Percentiles rank a stretch among this genome's conserved stretches.
phyloP scores from a whole-genome alignment of 345 rosid species.

The Odontarrhena argentea region DNA sequence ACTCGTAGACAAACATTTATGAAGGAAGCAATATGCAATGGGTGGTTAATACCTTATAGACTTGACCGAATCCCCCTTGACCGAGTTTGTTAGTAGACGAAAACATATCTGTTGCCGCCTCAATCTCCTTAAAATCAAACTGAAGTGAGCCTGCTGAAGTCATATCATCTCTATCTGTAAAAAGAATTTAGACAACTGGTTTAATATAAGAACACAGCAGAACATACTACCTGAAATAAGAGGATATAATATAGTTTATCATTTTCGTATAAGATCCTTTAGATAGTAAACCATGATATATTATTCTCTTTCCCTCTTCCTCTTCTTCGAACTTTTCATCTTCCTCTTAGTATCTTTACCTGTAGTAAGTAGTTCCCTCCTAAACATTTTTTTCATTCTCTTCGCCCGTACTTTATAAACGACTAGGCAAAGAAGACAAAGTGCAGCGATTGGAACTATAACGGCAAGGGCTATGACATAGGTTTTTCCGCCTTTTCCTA shows the following conservation, averaged over 20 bases:
- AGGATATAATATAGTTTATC: too few species aligned
- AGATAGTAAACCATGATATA: too few species aligned
- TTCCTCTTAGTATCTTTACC: slow-evolving; percentile 28
- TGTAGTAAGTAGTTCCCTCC: not conserved
- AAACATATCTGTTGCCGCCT: slow-evolving; percentile 52
- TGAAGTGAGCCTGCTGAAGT: slow-evolving; percentile 49
- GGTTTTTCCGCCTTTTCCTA: slow-evolving; percentile 11
- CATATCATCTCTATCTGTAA: slow-evolving; percentile 38
- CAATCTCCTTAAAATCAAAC: slow-evolving; percentile 42
- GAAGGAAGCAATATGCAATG: not conserved
- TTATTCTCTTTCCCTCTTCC: too few species aligned
- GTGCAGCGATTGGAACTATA: slow-evolving; percentile 31
- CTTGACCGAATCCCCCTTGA: slow-evolving; percentile 69
- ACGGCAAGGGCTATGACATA: slow-evolving; percentile 33
- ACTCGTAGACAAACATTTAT: too few species aligned
- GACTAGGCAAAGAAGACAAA: slow-evolving; percentile 29
- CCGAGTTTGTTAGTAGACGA: slow-evolving; percentile 52
- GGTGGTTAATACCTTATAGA: slow-evolving; percentile 51
- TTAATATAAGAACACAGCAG: not conserved
- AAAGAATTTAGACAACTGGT: not conserved
- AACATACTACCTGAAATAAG: not conserved
- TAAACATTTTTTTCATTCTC: slow-evolving; percentile 21
- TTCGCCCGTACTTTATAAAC: slow-evolving; percentile 33
- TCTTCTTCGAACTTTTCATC: too few species aligned
- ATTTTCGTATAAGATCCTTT: too few species aligned